Percentiles rank a stretch among this genome's conserved stretches.
phyloP scores from a whole-genome alignment of 768 basidiomycete genomes.

The Tubosaeta brunneosetosa region DNA sequence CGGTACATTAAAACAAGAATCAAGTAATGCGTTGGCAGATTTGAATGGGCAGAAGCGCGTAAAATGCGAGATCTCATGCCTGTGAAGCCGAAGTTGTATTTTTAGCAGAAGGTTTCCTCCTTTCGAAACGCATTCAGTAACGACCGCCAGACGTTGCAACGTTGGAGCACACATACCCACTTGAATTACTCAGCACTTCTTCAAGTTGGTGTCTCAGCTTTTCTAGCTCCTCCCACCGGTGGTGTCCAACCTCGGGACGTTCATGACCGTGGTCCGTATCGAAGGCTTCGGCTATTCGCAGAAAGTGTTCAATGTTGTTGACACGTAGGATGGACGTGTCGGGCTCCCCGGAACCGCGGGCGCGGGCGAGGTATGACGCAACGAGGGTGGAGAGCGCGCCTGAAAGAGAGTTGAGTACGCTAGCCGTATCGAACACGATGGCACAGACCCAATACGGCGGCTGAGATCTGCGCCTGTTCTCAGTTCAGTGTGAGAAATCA shows the following conservation, averaged over 20 bases:
- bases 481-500: background rate
- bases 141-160: background rate
- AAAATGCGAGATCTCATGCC: background rate
- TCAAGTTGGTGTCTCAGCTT: constrained; percentile 25
- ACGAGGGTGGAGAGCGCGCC: constrained; percentile 66
- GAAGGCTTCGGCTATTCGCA: constrained; percentile 58
- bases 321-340: constrained; percentile 51
- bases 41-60: background rate
- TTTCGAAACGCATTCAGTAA: constrained; percentile 7
- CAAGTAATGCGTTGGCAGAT: too few relatives aligned
- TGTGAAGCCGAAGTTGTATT: background rate
- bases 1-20: background rate
- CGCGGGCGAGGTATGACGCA: constrained; percentile 70
- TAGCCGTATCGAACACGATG: background rate
- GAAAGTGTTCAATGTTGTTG: constrained; percentile 61
- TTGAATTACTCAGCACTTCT: constrained; percentile 24
- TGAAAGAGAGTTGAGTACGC: constrained; percentile 12
- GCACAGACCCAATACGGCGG: constrained; percentile 36
- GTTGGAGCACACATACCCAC: constrained; percentile 15
- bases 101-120: constrained; percentile 20
- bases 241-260: constrained; percentile 6
- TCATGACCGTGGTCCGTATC: constrained; percentile 52
- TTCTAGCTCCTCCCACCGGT: constrained; percentile 4
- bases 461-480: constrained; percentile 34
- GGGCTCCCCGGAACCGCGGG: constrained; percentile 67